Base-by-base conservation (phyloP, 257 asterid genomes). In the Coffea canephora region DNA sequence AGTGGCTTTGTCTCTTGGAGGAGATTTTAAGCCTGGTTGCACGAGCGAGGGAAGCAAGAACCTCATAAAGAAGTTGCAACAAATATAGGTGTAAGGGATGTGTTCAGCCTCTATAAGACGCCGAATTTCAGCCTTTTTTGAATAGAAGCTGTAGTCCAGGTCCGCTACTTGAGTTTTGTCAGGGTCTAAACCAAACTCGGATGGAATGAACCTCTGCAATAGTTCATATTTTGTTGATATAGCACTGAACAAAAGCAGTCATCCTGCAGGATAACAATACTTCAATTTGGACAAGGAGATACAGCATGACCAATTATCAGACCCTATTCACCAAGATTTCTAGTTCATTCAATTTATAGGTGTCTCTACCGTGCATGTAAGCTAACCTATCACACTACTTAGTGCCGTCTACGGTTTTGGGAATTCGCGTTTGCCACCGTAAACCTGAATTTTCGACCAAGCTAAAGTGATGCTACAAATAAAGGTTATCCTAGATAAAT, bases 181-280 rank as follows among this genome's bases (percentile, higher is more conserved):
- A 15, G 99, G 97, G 85, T 95, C 97, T 31, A 81, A 39, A 79
- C 99, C 99, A 27, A 93, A 95, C 83, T 95, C 99, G 13, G 99
- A 91, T 76, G 99, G 99, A 75, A 91, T 83, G 78, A 95, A 95
- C 91, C 97, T 88, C 96, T 92, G 91, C 87, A 86, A 34, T 77
- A 85, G 68, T 67, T 78, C 77, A 76, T 18, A 15, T 34, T 69
- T 50, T 6, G 34, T 27, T 39, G 68, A n/a, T 43, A 27, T 34
- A 77, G 21, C 36, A 76, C 43, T n/a, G 46, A 74, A 39, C 57
- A 69, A 67, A 62, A 52, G 65, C 64, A 41, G 71, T 31, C 10
- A 74, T 59, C 62, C 46, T 55, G 74, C 77, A 62, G 31, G 36
- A 25, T 27, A 65, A 68, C 48, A 52, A 34, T 75, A 67, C 54